Evolutionary conservation across 441 rosid species (phyloP), one percentile per base, ranked within the genome.

Genomic region (Erysimum pusillum): DNA sequence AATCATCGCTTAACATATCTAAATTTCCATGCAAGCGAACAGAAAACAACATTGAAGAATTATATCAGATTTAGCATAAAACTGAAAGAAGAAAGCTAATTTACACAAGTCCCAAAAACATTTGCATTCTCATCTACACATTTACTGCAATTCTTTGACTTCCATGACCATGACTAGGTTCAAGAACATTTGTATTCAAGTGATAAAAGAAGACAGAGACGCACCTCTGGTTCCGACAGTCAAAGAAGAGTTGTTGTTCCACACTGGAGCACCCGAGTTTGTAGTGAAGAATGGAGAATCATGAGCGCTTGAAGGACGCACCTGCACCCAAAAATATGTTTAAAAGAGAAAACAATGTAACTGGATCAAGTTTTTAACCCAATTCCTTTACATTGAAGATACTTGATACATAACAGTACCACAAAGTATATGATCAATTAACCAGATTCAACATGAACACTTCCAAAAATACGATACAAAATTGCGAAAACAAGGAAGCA

Each of bases 241-340:
- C 76, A 89, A 83, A 22, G 97, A 87, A 9, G 90, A 80, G 85
- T 91, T 85, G 71, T 94, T 90, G 90, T 94, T 94, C 87, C 86
- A 92, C 11, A 94, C 97, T 0, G 98, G 97, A 71, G 91, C 96
- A 34, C 98, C 98, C 4, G 94, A 85, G 79, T 90, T 94, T 17
- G 97, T 89, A 6, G 98, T 90, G 76, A 80, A 90, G 84, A 86
- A 88, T 12, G 86, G 81, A 3, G 97, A 76, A 78, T 84, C 83
- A 79, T 71, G 63, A 60, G 97, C 86, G 69, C 96, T 94, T 41
- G 97, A 88, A 9, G 97, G 97, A 56, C 22, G 11, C 57, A 18
- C 9, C 82, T 79, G 31, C 71, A 67, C 49, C 32, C 42, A 59
- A 34, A 5, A 41, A 45, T n/a, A 6, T 9, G 9, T 58, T 48